phyloP scores from a whole-genome alignment of 148 eudicot species.

The Vaccinium vitisidaea region DNA sequence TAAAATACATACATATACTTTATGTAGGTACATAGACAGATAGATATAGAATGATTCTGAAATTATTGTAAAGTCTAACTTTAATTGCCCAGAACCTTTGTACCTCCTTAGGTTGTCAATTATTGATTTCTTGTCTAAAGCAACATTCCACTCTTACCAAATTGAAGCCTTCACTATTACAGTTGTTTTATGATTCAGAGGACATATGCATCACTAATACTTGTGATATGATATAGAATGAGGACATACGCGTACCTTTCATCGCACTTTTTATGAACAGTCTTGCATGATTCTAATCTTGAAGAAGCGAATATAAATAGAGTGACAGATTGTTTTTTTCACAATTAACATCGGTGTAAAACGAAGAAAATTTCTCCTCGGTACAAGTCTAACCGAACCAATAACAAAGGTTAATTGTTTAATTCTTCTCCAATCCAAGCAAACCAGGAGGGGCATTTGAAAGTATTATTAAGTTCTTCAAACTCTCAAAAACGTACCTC shows the following conservation, averaged over 20 bases:
- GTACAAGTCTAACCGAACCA: neutral
- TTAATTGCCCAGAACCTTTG: neutral
- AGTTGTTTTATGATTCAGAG: too few species aligned
- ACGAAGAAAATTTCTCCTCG: neutral
- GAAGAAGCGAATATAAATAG: neutral
- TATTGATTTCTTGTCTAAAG: too few species aligned
- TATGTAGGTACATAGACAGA: too few species aligned
- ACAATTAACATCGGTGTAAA: neutral
- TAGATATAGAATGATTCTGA: too few species aligned
- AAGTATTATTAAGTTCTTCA: neutral
- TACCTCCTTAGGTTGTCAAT: too few species aligned
- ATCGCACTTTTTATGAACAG: neutral
- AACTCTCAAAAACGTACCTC: neutral
- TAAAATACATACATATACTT: too few species aligned
- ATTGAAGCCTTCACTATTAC: too few species aligned
- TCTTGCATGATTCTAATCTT: neutral
- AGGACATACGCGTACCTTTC: neutral
- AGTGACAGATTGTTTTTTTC: neutral
- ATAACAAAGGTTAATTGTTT: neutral
- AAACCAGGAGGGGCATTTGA: neutral
- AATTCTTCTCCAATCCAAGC: neutral
- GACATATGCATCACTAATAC: too few species aligned
- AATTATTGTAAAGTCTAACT: neutral
- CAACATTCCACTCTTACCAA: too few species aligned
- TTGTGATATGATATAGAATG: neutral